phyloP scores from a whole-genome alignment of 1,139 yeast genomes.

The Scheffersomyces titani region DNA sequence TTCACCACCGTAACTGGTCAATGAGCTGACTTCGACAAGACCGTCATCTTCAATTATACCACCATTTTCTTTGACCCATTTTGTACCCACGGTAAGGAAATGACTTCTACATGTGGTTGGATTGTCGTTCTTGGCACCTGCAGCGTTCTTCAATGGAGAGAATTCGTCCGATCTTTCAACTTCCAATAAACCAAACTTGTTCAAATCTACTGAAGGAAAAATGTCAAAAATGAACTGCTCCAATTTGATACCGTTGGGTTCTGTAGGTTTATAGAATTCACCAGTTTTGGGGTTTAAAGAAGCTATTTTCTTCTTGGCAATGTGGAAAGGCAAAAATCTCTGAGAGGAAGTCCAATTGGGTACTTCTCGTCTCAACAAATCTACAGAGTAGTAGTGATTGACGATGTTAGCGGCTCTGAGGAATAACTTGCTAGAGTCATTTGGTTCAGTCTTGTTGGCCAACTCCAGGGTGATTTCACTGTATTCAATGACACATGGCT shows the following conservation, averaged over 20 bases:
- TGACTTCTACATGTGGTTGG: slow-evolving; percentile 80
- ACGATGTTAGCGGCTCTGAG: slow-evolving; percentile 97
- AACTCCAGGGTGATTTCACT: slow-evolving; percentile 82
- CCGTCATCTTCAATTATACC: slow-evolving; percentile 53
- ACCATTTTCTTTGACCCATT: slow-evolving; percentile 74
- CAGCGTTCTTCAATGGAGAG: slow-evolving; percentile 91
- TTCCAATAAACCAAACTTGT: slow-evolving; percentile 89
- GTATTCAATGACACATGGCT: slow-evolving; percentile 93
- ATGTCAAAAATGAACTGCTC: slow-evolving; percentile 98
- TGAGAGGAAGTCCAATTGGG: slow-evolving; percentile 72
- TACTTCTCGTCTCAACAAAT: slow-evolving; percentile 57
- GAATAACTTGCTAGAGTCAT: slow-evolving; percentile 55
- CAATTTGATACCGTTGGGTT: slow-evolving; percentile 87
- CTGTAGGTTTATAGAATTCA: slow-evolving; percentile 56
- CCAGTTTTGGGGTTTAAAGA: slow-evolving; percentile 51
- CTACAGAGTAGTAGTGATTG: slow-evolving; percentile 90
- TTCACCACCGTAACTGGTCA: slow-evolving; percentile 83
- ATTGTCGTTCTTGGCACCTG: slow-evolving; percentile 77
- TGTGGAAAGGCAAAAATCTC: slow-evolving; percentile 80
- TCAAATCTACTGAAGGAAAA: slow-evolving; percentile 73
- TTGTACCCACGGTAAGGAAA: slow-evolving; percentile 67
- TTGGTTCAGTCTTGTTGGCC: slow-evolving; percentile 58
- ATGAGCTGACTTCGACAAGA: slow-evolving; percentile 76
- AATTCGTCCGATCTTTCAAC: slow-evolving; percentile 85
- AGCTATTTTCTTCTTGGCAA: slow-evolving; percentile 89